Base-by-base conservation (phyloP, 1,284 basidiomycete genomes). In the Tylopilus microsporus region DNA sequence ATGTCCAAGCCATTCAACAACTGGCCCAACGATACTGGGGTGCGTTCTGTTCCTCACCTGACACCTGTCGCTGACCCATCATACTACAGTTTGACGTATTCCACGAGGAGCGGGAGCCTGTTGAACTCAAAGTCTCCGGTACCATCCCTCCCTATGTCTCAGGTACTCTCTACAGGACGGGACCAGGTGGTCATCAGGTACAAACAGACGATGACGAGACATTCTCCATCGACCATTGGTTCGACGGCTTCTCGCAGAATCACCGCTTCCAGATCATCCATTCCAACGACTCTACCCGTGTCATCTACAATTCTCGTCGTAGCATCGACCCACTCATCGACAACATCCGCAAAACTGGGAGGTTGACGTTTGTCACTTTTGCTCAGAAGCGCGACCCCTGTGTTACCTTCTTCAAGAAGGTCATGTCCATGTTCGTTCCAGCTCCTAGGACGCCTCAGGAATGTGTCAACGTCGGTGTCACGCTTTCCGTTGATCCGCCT, bases 211-310 rank as follows among this genome's bases (percentile, higher is more conserved):
- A 53, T 3, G 69, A 61, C 34, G 42, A 54, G 6, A 69, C 61
- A 0, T 60, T 62, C 21, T 66, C 70, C 25, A 21, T 69, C 7
- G 62, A 71, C 49, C 70, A 70, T 37, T 72, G 68, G 68, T 70
- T 70, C 30, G 68, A 70, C 34, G 70, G 68, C 19, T 70, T 70
- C 53, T 69, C 70, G 34, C 70, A 73, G 54, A 73, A 67, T 59
- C 70, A 70, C 51, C 70, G 68, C 36, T 73, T 70, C 55, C 68
- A 70, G 49, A 73, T 70, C 62, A 61, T 71, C 34, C 68, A 71
- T 42, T 58, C 65, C 3, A 59, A 49, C 19, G 25, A 39, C 3
- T 51, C 63, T 15, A 63, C 68, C 2, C 66, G 68, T 3, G 68
- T 73, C 47, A 52, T 70, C 25, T 70, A 70, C 56, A 73, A 64